phyloP scores from a whole-genome alignment of 108 stramenopile genomes.

The Nitzschia sp. region DNA sequence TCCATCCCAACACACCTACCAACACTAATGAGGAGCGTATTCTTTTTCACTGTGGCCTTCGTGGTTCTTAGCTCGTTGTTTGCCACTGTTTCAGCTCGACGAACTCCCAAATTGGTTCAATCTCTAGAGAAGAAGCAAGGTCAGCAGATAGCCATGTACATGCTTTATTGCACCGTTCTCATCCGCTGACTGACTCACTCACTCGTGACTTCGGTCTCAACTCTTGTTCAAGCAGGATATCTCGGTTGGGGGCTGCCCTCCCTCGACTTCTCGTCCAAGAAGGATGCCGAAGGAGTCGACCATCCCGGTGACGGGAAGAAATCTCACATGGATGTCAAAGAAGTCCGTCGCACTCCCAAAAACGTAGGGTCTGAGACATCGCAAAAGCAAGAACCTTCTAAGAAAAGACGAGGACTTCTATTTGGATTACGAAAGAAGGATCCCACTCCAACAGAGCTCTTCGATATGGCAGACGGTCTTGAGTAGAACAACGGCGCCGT shows the following conservation, averaged over 20 bases:
- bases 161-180: too few species aligned
- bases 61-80: too few species aligned
- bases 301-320: not conserved
- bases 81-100: too few species aligned
- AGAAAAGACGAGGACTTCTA: not conserved
- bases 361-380: not conserved
- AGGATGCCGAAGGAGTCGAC: not conserved
- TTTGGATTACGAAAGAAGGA: not conserved
- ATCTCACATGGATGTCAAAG: not conserved
- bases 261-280: not conserved
- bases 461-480: constrained; percentile 1
- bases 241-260: constrained; percentile 2
- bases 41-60: too few species aligned
- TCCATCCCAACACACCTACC: too few species aligned
- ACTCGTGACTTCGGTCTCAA: too few species aligned
- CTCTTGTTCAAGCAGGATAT: too few species aligned
- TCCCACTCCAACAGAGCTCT: not conserved
- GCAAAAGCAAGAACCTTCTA: not conserved
- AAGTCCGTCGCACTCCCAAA: not conserved
- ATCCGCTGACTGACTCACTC: too few species aligned
- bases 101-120: not conserved
- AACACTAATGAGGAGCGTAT: too few species aligned
- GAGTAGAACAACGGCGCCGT: too few species aligned
- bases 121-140: not conserved
- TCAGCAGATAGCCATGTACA: not conserved